These are phyloP conservation scores for Globisporangium apiculatum DNA, from an alignment of 352 stramenopile species.

Conservation along the genomic window DNA sequence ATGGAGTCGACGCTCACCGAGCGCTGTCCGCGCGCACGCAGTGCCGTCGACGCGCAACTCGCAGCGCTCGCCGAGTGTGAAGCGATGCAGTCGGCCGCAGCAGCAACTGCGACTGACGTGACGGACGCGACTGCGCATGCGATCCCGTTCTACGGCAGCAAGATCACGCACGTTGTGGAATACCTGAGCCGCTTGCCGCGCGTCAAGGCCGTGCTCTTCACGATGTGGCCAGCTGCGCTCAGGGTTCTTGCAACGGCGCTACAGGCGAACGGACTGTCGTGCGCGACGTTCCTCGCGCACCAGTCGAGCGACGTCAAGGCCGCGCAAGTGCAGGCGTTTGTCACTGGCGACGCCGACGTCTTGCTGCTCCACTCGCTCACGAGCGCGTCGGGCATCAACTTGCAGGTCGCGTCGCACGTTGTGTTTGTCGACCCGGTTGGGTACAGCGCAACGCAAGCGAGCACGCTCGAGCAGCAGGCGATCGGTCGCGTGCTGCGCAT, in stretches of 20 bases:
- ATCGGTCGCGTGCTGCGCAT: slow-evolving; percentile 82
- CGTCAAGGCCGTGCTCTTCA: slow-evolving; percentile 79
- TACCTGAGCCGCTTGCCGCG: slow-evolving; percentile 44
- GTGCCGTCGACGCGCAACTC: slow-evolving; percentile 43
- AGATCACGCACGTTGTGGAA: slow-evolving; percentile 63
- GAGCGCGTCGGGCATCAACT: slow-evolving; percentile 79
- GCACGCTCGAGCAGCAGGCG: slow-evolving; percentile 71
- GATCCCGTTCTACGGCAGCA: slow-evolving; percentile 55
- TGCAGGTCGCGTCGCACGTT: slow-evolving; percentile 78
- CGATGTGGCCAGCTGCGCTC: slow-evolving; percentile 69
- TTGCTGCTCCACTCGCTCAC: slow-evolving; percentile 76
- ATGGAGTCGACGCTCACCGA: slow-evolving; percentile 62
- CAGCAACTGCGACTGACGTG: background rate
- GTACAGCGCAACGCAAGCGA: slow-evolving; percentile 60
- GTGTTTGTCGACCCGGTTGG: slow-evolving; percentile 78
- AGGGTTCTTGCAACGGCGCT: slow-evolving; percentile 58
- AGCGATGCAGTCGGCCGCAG: slow-evolving; percentile 18
- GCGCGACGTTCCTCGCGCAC: slow-evolving; percentile 66
- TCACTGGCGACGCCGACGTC: slow-evolving; percentile 51
- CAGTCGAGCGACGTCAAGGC: slow-evolving; percentile 77
- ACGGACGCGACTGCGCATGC: background rate
- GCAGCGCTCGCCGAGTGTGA: slow-evolving; percentile 44
- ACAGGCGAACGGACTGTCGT: slow-evolving; percentile 42
- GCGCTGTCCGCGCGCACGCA: slow-evolving; percentile 39
- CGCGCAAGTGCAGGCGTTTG: slow-evolving; percentile 58